Base-by-base conservation (phyloP, 169 alveolate species). In the Babesia divergens region DNA sequence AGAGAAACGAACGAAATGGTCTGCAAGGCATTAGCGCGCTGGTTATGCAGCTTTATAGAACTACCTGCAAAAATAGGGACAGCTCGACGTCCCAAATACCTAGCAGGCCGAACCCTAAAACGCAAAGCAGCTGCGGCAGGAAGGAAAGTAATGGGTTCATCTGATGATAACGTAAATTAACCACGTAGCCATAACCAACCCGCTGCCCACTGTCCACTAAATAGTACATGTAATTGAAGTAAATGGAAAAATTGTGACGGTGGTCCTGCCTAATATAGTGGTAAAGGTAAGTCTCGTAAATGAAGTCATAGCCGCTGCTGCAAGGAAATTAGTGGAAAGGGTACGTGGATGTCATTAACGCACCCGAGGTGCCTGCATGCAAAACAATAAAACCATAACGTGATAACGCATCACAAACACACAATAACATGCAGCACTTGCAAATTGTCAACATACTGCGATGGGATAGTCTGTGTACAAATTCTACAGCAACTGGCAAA, bases 191-290 rank as follows among this genome's bases (percentile, higher is more conserved):
- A 49, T 54, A 43, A 29, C 47, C 52, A 35, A 91, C 95, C 92
- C 75, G 74, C 37, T 75, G 43, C 56, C 76, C 75, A 47, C 89
- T 59, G 62, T 65, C 82, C 60, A 80, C 80, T 43, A 70, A 38
- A 84, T 89, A 86, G 90, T 97, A 97, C 74, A 96, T 94, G 62
- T 89, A 70, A 80, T 97, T 96, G 89, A 94, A 98, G 91, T 92
- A 96, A 42, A 95, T 90, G 3, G 99, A 96, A 83, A 95, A 96
- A 87, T 98, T 98, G 84, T 98, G 99, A 22, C 99, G 85, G 88
- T 95, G 96, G 77, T 98, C 99, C 70, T 92, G 91, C 71, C 99
- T 91, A 49, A 91, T 83, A 59, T 95, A 86, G 76, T 98, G 99
- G 82, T 96, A 96, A 18, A 97, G 84, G 77, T 94, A 96, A 31